A percentile compares a stretch with the other conserved stretches of the same genome.
These are phyloP conservation scores for Anacardium occidentale DNA, from an alignment of 345 rosid species.

Conservation along the genomic window DNA sequence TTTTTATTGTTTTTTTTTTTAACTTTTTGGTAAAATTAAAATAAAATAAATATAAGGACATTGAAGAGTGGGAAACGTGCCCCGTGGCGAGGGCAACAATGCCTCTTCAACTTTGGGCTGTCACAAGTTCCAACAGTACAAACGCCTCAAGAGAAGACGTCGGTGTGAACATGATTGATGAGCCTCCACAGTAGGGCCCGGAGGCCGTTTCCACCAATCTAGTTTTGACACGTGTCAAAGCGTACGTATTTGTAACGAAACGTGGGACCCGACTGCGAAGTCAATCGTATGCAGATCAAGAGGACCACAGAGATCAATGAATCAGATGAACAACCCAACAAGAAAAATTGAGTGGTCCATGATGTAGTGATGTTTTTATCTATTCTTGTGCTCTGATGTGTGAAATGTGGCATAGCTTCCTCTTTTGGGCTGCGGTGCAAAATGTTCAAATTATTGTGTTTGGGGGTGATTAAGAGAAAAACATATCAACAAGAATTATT, in stretches of 20 bases:
- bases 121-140: background rate
- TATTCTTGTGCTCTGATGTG: background rate
- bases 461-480: background rate
- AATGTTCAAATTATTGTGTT: background rate
- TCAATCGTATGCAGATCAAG: background rate
- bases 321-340: no score
- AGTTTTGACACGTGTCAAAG: background rate
- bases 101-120: slow-evolving; percentile 27
- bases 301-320: background rate
- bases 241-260: fast-evolving
- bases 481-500: background rate
- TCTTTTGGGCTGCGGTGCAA: background rate
- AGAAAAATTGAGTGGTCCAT: background rate
- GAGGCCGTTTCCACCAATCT: background rate
- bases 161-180: slow-evolving; percentile 18
- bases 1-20: background rate
- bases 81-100: slow-evolving; percentile 16
- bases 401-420: background rate
- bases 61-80: slow-evolving; percentile 9
- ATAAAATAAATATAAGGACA: background rate
- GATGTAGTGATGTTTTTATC: background rate
- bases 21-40: background rate
- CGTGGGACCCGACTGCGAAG: background rate
- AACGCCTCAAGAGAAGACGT: slow-evolving; percentile 21
- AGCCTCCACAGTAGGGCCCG: background rate